phyloP scores from a whole-genome alignment of 441 rosid genomes.

The Omphalea diandra region DNA sequence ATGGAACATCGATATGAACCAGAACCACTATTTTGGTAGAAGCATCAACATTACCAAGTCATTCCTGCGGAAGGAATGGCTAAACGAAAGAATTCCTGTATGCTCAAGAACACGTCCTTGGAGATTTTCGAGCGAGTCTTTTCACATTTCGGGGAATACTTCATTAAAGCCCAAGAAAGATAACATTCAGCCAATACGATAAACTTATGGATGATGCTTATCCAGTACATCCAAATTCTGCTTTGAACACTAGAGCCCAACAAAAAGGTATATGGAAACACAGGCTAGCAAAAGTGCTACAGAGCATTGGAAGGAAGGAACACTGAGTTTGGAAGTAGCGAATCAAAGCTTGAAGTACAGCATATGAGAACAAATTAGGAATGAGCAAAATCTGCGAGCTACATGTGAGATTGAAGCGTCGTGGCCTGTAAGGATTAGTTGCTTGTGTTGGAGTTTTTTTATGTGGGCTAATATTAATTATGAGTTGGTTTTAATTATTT shows the following conservation, averaged over 20 bases:
- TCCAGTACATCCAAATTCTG: constrained; percentile 25
- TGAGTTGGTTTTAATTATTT: too few species aligned
- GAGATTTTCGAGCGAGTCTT: constrained; percentile 22
- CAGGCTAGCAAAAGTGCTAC: constrained; percentile 23
- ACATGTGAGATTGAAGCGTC: constrained; percentile 30
- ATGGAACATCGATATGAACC: too few species aligned
- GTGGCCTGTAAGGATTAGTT: constrained; percentile 33
- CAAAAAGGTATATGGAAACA: constrained; percentile 39
- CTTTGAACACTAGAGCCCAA: constrained; percentile 35
- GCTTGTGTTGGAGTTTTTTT: constrained; percentile 34
- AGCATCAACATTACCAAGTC: constrained; percentile 28
- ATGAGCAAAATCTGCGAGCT: constrained; percentile 33
- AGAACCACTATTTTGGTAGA: background rate
- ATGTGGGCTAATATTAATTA: too few species aligned
- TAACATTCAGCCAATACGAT: constrained; percentile 35
- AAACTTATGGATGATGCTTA: constrained; percentile 29
- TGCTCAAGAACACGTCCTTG: constrained; percentile 12
- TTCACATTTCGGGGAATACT: constrained; percentile 25
- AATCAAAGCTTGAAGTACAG: constrained; percentile 29
- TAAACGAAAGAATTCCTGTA: constrained; percentile 29
- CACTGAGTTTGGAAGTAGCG: constrained; percentile 37
- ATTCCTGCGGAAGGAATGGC: constrained; percentile 42
- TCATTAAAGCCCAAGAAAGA: constrained; percentile 29
- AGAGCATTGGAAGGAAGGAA: constrained; percentile 30
- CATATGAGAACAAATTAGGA: constrained; percentile 30